Percentiles rank a stretch among this genome's conserved stretches.
Conservation (phyloP, 805 yeast genomes). For the Saturnispora dispora region DNA sequence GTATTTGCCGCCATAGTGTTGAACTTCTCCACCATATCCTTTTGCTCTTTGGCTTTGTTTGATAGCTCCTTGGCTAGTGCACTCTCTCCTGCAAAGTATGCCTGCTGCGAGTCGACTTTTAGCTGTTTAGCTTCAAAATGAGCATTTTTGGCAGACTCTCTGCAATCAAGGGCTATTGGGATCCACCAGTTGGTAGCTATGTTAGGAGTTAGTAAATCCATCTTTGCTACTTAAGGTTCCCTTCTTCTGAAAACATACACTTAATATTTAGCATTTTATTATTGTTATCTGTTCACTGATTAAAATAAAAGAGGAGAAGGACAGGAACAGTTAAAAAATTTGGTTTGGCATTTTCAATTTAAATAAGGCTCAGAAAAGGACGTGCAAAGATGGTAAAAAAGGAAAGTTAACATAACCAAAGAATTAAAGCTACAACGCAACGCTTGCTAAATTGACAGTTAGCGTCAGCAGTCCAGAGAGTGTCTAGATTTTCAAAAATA, state of each 20-base stretch:
- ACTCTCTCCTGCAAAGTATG: constrained; percentile 68
- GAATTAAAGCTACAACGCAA: neutral
- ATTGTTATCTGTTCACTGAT: neutral
- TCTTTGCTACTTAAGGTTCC: neutral
- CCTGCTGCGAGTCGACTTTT: constrained; percentile 53
- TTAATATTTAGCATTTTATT: neutral
- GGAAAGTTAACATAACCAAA: neutral
- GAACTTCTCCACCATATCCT: constrained; percentile 51
- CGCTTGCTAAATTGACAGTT: no score
- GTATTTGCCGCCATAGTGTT: constrained; percentile 83
- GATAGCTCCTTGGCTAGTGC: constrained; percentile 65
- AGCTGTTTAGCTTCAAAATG: constrained; percentile 6
- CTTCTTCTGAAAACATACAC: neutral
- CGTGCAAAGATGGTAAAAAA: neutral
- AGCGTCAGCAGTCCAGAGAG: no score
- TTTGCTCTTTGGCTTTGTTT: constrained; percentile 53
- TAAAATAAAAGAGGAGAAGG: neutral
- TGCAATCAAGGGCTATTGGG: constrained; percentile 6
- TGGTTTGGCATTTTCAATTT: neutral
- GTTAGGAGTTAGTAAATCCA: neutral
- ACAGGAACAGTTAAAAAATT: neutral
- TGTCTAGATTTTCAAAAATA: no score
- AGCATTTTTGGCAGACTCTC: constrained; percentile 8
- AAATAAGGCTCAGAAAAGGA: neutral
- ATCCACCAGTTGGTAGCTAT: constrained; percentile 3